Evolutionary conservation across 179 eudicot species (phyloP), one percentile per base, ranked within the genome.

Genomic region (Beta corolliflora): DNA sequence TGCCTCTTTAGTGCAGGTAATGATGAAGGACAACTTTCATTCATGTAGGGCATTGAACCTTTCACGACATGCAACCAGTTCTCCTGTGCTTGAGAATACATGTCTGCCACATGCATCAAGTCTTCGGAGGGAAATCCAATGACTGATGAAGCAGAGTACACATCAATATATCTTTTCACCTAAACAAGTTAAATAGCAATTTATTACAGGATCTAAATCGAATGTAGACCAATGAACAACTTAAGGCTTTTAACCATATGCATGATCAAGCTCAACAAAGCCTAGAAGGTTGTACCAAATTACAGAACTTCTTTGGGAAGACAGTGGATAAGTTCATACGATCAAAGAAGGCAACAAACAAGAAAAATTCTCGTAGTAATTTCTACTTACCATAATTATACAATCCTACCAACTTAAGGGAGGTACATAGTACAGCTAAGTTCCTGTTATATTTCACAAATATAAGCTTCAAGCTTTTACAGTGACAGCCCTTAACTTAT

Each of bases 161-260:
- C 91, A 88, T 96, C 97, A 83, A 96, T 89, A 84, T 96, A 96
- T 86, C 93, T 88, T 87, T 96, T 96, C 83, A 96, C 98, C 99
- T 96, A 65, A 85, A 89, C 14, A 73, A 44, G 73, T 70, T 19
- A 23, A 66, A 48, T 48, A 58, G 55, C 68, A 53, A 53, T 53
- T 78, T 64, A 80, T 45, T 68, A 59, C 65, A 66, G 15, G 29
- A 16, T 77, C 70, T 46, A 31, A 25, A 25, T 44, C 36, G 5
- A 67, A 61, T 12, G 45, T 25, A 23, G 36, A 65, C 48, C 23
- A 8, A 72, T 18, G 29, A 25, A 25, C 29, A 25, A 25, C 29
- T 25, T 25, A 25, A 23, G 45, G 45, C 21, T 23, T 53, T 69
- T 14, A 68, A 69, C 44, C 19, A 31, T 77, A 29, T 31, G 29